phyloP scores from a whole-genome alignment of 148 eudicot species.

The Dysphania ambrosioides region DNA sequence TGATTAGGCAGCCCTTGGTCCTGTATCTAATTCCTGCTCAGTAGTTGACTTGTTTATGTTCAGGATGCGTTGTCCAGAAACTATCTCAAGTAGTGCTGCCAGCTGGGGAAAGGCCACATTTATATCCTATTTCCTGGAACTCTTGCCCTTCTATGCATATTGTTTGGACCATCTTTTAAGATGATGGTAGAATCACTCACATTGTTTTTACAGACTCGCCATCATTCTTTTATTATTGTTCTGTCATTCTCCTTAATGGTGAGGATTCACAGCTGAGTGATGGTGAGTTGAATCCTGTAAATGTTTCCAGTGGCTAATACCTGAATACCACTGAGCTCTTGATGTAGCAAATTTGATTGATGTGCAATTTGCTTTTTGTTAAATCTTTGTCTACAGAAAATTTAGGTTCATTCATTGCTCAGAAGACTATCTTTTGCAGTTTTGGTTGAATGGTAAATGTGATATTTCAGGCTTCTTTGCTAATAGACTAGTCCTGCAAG shows the following conservation, averaged over 20 bases:
- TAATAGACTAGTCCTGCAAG: slow-evolving; percentile 14
- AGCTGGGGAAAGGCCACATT: background rate
- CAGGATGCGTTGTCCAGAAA: background rate
- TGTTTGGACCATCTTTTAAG: background rate
- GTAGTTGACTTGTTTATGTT: background rate
- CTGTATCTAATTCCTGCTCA: background rate
- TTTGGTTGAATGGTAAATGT: slow-evolving; percentile 31
- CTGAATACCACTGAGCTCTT: slow-evolving; percentile 6
- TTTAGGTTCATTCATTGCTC: slow-evolving; percentile 22
- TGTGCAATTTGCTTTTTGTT: slow-evolving; percentile 6
- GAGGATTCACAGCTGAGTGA: slow-evolving; percentile 12
- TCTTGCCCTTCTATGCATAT: background rate
- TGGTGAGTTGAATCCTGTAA: slow-evolving; percentile 29
- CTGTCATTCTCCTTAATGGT: background rate
- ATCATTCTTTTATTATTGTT: background rate
- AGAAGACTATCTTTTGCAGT: slow-evolving; percentile 19
- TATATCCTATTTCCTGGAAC: background rate
- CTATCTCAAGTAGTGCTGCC: background rate
- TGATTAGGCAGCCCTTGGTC: background rate
- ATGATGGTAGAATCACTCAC: background rate
- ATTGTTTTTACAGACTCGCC: background rate
- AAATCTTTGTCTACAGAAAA: slow-evolving; percentile 5
- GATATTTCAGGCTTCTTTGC: slow-evolving; percentile 28
- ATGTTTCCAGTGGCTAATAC: slow-evolving; percentile 20
- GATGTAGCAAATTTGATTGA: slow-evolving; percentile 13